These are phyloP conservation scores for Linnemannia schmuckeri DNA, from an alignment of 192 early-diverging fungal species.

Conservation along the genomic window DNA sequence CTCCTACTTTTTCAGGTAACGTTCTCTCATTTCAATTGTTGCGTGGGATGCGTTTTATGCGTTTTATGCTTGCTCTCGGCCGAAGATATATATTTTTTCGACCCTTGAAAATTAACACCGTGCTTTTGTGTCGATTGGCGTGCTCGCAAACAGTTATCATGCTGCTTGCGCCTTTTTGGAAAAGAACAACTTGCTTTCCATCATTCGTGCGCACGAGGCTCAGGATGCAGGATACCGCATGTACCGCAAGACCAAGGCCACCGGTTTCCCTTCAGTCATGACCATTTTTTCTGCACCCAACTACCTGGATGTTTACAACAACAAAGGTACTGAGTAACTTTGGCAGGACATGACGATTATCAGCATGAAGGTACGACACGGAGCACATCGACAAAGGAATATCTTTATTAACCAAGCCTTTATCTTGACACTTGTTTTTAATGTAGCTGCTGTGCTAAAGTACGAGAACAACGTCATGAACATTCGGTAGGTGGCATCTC, in stretches of 20 bases:
- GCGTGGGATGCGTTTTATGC: no score
- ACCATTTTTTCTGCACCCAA: constrained; percentile 99
- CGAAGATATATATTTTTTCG: not conserved
- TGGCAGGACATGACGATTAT: not conserved
- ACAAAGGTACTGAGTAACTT: constrained; percentile 72
- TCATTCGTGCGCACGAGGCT: constrained; percentile 98
- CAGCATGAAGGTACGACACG: no score
- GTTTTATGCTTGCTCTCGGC: no score
- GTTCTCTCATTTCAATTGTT: not conserved
- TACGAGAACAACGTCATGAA: constrained; percentile 99
- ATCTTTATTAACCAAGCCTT: not conserved
- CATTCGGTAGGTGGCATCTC: constrained; percentile 84
- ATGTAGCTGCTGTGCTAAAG: constrained; percentile 90
- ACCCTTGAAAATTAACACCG: not conserved
- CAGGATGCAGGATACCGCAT: constrained; percentile 97
- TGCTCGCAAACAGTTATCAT: constrained; percentile 69
- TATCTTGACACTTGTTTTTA: constrained; percentile 21
- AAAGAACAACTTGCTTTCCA: constrained; percentile 92
- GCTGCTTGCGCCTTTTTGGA: constrained; percentile 95
- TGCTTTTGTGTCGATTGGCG: not conserved
- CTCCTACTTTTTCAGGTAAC: constrained; percentile 92
- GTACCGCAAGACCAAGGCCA: constrained; percentile 95
- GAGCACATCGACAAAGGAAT: not conserved
- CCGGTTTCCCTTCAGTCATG: constrained; percentile 96
- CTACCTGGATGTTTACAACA: constrained; percentile 98